Evolutionary conservation across 2,329 filamentous ascomycete species (phyloP), one percentile per base, ranked within the genome.

Genomic region (Pseudohalonectria lignicola): DNA sequence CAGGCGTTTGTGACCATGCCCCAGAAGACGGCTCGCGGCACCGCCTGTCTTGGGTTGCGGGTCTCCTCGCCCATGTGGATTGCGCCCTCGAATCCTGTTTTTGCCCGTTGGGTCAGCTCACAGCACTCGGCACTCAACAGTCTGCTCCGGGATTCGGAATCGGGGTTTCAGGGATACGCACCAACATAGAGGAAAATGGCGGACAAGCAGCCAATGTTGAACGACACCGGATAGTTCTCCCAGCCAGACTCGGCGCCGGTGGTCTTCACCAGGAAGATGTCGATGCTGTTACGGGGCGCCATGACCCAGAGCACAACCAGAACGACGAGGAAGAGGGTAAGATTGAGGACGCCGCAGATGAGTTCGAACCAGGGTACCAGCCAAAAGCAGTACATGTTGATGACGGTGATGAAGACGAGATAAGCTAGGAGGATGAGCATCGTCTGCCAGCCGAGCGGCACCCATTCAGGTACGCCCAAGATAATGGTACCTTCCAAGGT

Each of bases 61-160:
- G 62, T 61, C 46, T 66, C 62, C 44, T 66, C 61, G 18, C 60
- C 62, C 60, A 68, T 64, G 40, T 70, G 66, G 0, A 71, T 54
- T 11, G 62, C 60, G 9, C 63, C 59, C 33, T 71, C 66, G 36
- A 66, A 66, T 10, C 65, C 66, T 60, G 41, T 35, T 2, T 2
- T 5, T 31, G 17, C 31, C 20, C 5, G 13, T 34, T 15, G 31
- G 19, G 0, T 20, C 45, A 10, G 39, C 34, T 32, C 30, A 17
- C 7, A 18, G 4, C 12, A 18, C 1, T 18, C n/a, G n/a, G n/a
- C n/a, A n/a, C n/a, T n/a, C n/a, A n/a, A n/a, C n/a, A n/a, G n/a
- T n/a, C n/a, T n/a, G n/a, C n/a, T n/a, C n/a, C n/a, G n/a, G n/a
- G n/a, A n/a, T n/a, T n/a, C n/a, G n/a, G n/a, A n/a, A n/a, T n/a